These are phyloP conservation scores for Magnolia kwangsiensis DNA, from an alignment of 164 flowering plant species.

Conservation along the genomic window DNA sequence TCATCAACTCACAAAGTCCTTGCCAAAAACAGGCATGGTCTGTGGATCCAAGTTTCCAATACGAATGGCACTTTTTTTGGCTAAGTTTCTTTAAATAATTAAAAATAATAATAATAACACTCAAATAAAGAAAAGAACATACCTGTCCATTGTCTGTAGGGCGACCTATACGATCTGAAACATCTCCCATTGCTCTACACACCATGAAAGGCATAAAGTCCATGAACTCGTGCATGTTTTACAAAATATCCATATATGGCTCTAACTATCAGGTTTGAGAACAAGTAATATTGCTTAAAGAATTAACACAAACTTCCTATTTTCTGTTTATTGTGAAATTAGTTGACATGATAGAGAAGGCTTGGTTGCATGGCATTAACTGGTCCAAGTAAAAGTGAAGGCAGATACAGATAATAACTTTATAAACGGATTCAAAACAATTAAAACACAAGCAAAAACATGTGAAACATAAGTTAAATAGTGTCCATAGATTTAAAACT, in stretches of 20 bases:
- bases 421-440: too few species aligned
- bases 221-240: neutral
- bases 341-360: neutral
- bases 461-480: too few species aligned
- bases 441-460: too few species aligned
- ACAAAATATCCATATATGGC: neutral
- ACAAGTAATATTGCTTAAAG: neutral
- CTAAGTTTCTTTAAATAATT: neutral
- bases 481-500: too few species aligned
- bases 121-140: neutral
- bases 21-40: too few species aligned
- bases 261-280: neutral
- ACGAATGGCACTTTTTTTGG: neutral
- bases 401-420: too few species aligned
- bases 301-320: neutral
- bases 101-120: neutral
- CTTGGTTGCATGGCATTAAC: neutral
- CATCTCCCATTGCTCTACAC: conserved; percentile 94
- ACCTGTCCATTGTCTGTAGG: conserved; percentile 99
- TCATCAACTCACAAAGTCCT: too few species aligned
- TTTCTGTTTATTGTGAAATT: neutral
- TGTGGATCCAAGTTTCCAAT: neutral
- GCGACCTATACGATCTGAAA: conserved; percentile 95
- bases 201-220: conserved; percentile 4
- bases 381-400: too few species aligned